Conservation (phyloP, 768 basidiomycete species). For the Suillus luteus region DNA sequence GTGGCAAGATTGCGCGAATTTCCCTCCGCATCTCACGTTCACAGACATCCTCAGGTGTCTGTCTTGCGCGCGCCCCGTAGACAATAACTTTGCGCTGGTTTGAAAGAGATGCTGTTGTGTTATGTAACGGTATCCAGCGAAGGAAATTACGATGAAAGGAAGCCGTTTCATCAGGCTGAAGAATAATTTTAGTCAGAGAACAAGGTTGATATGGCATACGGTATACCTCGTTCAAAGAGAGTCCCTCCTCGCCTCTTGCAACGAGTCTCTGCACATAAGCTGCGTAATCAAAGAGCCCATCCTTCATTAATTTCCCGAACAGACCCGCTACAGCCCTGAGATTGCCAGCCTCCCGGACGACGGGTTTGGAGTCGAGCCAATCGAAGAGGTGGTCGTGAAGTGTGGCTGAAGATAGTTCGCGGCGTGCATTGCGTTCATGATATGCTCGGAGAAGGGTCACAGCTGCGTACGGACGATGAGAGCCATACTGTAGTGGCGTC, state of each 20-base stretch:
- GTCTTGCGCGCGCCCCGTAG: constrained; percentile 67
- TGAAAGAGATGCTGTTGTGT: constrained; percentile 56
- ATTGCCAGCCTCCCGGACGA: constrained; percentile 57
- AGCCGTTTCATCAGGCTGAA: constrained; percentile 16
- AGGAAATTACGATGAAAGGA: constrained; percentile 75
- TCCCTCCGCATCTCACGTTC: constrained; percentile 75
- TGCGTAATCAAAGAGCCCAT: constrained; percentile 72
- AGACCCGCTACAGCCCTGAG: constrained; percentile 63
- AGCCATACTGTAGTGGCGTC: constrained; percentile 78
- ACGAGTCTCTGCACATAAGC: constrained; percentile 80
- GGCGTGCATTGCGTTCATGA: constrained; percentile 63
- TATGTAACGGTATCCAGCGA: constrained; percentile 70
- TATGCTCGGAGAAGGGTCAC: constrained; percentile 67
- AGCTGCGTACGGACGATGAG: constrained; percentile 77
- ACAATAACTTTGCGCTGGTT: constrained; percentile 71
- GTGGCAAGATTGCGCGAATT: constrained; percentile 62
- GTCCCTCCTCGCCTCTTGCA: constrained; percentile 69
- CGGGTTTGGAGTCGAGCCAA: constrained; percentile 73
- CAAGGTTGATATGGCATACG: not conserved
- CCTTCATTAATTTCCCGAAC: constrained; percentile 70
- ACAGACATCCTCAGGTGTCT: constrained; percentile 68
- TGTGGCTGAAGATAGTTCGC: constrained; percentile 58
- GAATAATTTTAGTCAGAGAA: constrained; percentile 5
- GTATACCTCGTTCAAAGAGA: constrained; percentile 55
- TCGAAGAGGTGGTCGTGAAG: constrained; percentile 79